phyloP scores from a whole-genome alignment of 2,329 filamentous ascomycete genomes.

The Fonsecaea monophora region DNA sequence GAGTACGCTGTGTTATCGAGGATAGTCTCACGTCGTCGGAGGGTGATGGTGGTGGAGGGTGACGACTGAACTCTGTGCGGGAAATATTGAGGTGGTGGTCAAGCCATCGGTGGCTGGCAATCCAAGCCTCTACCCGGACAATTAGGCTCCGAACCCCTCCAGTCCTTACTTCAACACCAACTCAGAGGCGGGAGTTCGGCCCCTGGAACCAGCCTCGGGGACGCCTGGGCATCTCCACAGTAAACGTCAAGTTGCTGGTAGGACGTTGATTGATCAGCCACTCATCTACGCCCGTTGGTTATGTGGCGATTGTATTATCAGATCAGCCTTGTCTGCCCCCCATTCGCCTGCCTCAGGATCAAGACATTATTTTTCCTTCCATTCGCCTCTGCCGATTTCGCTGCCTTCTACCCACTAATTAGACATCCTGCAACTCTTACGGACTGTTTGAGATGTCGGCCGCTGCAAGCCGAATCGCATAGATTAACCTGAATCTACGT shows the following conservation, averaged over 20 bases:
- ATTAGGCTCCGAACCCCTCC: too few species aligned
- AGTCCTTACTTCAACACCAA: too few species aligned
- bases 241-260: not conserved
- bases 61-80: too few species aligned
- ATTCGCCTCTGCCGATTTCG: slow-evolving; percentile 18
- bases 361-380: slow-evolving; percentile 6
- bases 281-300: not conserved
- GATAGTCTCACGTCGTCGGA: too few species aligned
- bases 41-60: too few species aligned
- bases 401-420: not conserved
- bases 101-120: too few species aligned
- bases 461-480: not conserved
- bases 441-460: not conserved
- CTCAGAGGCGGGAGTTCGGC: not conserved
- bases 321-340: slow-evolving; percentile 2
- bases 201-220: not conserved
- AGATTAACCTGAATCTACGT: not conserved
- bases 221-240: not conserved
- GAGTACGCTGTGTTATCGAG: too few species aligned
- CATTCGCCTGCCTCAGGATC: not conserved
- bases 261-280: not conserved
- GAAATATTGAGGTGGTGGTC: too few species aligned
- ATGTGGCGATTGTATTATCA: not conserved
- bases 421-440: not conserved
- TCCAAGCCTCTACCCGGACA: too few species aligned